These are phyloP conservation scores for Penicillium sp. DNA, from an alignment of 2,329 filamentous ascomycete species.

Conservation along the genomic window DNA sequence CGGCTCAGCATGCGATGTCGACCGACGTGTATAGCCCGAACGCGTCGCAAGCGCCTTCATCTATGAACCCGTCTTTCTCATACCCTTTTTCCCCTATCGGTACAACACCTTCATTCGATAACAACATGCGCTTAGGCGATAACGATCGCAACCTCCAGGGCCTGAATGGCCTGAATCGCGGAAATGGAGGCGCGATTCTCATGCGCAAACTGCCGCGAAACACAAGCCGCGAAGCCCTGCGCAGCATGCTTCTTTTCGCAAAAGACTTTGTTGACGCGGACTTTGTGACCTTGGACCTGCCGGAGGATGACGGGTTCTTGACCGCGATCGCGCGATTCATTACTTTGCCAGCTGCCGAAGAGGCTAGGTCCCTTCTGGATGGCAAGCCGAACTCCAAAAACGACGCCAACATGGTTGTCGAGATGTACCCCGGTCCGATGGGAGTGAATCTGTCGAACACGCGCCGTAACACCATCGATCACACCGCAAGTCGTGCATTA, in stretches of 20 bases:
- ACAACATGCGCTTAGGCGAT: conserved; percentile 37
- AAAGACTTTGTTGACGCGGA: conserved; percentile 61
- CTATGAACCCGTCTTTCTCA: conserved; percentile 36
- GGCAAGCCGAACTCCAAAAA: conserved; percentile 62
- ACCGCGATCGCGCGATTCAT: conserved; percentile 60
- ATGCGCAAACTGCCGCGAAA: conserved; percentile 60
- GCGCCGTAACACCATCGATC: conserved; percentile 55
- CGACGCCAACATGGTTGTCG: conserved; percentile 57
- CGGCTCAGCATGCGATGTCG: conserved; percentile 45
- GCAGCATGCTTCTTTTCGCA: conserved; percentile 64
- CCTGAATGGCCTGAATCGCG: conserved; percentile 36
- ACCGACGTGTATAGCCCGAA: conserved; percentile 43
- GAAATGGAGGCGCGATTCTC: conserved; percentile 46
- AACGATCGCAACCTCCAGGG: conserved; percentile 36
- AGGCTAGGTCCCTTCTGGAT: conserved; percentile 58
- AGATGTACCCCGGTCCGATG: conserved; percentile 50
- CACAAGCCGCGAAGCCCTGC: conserved; percentile 57
- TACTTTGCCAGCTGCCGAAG: conserved; percentile 56
- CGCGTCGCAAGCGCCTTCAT: conserved; percentile 35
- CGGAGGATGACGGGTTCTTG: conserved; percentile 56
- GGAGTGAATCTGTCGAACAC: conserved; percentile 33
- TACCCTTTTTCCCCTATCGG: conserved; percentile 42
- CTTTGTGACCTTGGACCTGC: conserved; percentile 53
- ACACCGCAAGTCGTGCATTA: conserved; percentile 38
- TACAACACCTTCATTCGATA: conserved; percentile 38